A percentile compares a stretch with the other conserved stretches of the same genome.
Conservation (phyloP, 768 basidiomycete genomes). For the Boletus rex-veris region DNA sequence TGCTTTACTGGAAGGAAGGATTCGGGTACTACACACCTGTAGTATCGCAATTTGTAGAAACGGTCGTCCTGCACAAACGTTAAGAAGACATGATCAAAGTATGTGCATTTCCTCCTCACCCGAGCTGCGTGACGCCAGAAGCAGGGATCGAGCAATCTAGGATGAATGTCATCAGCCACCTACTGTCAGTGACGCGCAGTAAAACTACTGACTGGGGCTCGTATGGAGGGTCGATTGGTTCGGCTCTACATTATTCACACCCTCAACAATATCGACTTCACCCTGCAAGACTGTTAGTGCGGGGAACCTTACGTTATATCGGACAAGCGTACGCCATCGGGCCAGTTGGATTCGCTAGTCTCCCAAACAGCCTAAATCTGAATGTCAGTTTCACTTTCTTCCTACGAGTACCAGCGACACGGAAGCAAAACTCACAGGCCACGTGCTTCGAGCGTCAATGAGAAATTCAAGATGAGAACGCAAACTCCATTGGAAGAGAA, state of each 20-base stretch:
- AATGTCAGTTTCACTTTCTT: conserved; percentile 9
- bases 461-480: neutral
- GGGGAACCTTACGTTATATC: neutral
- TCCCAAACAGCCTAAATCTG: conserved; percentile 30
- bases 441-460: conserved; percentile 26
- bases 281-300: conserved; percentile 18
- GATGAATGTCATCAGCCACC: neutral
- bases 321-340: conserved; percentile 17
- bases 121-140: conserved; percentile 20
- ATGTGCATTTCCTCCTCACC: conserved; percentile 12
- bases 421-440: conserved; percentile 29
- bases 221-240: conserved; percentile 60
- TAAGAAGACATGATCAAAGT: neutral
- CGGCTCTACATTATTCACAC: conserved; percentile 51
- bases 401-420: neutral
- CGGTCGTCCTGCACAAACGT: conserved; percentile 13
- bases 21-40: conserved; percentile 10
- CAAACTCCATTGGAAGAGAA: neutral
- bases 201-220: conserved; percentile 34
- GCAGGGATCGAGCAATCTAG: conserved; percentile 29
- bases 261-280: conserved; percentile 32
- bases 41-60: conserved; percentile 23
- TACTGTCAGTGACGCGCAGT: neutral
- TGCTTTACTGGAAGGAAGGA: neutral
- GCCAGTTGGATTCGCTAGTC: conserved; percentile 23